These are phyloP conservation scores for Candida labiduridarum DNA, from an alignment of 1,139 yeast genomes.

Conservation along the genomic window DNA sequence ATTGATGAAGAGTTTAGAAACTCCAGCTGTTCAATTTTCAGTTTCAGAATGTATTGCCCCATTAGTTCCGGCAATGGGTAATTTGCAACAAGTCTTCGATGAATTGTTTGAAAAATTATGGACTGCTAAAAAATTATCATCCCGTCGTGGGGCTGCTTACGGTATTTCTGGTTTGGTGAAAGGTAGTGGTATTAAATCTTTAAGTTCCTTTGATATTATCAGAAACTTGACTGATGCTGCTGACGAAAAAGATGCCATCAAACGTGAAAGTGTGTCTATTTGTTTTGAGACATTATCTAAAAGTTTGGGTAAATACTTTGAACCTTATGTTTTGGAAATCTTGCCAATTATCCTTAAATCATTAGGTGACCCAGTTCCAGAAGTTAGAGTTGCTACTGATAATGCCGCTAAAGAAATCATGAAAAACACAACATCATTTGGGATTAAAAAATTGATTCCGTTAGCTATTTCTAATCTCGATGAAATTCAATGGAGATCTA, in stretches of 20 bases:
- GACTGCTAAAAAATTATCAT: constrained; percentile 49
- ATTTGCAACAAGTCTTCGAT: constrained; percentile 58
- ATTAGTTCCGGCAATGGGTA: constrained; percentile 60
- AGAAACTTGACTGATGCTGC: constrained; percentile 81
- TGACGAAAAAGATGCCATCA: constrained; percentile 76
- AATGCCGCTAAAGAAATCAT: constrained; percentile 85
- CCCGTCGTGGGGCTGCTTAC: constrained; percentile 91
- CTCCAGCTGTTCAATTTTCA: constrained; percentile 88
- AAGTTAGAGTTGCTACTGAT: constrained; percentile 88
- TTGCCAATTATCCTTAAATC: constrained; percentile 79
- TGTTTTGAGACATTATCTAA: constrained; percentile 84
- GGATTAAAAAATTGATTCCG: constrained; percentile 90
- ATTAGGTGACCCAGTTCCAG: constrained; percentile 82
- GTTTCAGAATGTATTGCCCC: constrained; percentile 86
- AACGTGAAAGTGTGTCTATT: constrained; percentile 87
- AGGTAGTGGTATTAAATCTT: constrained; percentile 81
- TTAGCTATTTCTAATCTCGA: constrained; percentile 84
- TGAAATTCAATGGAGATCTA: constrained; percentile 93
- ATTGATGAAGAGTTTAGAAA: constrained; percentile 71
- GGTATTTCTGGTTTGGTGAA: constrained; percentile 93
- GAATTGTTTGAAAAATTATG: constrained; percentile 61
- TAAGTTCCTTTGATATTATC: constrained; percentile 75
- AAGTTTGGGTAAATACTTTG: constrained; percentile 74
- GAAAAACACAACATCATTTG: constrained; percentile 90
- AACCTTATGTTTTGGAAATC: constrained; percentile 90